Conservation (phyloP, 495 filamentous ascomycete genomes). For the Talaromyces stipitatus region DNA sequence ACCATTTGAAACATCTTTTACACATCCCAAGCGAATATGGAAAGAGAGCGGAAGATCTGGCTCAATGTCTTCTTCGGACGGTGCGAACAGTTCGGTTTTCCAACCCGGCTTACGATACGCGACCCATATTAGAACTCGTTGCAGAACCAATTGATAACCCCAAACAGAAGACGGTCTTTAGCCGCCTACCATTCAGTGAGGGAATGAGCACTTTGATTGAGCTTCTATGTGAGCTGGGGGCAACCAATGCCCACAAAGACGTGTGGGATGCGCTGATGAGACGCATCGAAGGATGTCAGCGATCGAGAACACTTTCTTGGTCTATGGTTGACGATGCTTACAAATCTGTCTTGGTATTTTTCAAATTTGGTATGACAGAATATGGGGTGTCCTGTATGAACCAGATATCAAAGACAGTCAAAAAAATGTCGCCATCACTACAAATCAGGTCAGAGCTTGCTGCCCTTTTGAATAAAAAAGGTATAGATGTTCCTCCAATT, state of each 20-base stretch:
- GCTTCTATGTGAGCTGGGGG: neutral
- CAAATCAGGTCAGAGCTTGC: neutral
- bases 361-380: neutral
- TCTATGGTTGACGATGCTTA: neutral
- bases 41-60: slow-evolving; percentile 8
- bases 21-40: neutral
- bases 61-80: slow-evolving; percentile 14
- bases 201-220: neutral
- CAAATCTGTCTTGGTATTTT: neutral
- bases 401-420: neutral
- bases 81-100: slow-evolving; percentile 18
- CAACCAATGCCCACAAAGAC: neutral
- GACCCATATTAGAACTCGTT: slow-evolving; percentile 16
- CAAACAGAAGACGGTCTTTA: neutral
- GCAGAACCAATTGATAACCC: slow-evolving; percentile 7
- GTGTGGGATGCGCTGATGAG: neutral
- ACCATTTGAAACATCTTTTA: slow-evolving; percentile 17
- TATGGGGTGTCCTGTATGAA: neutral
- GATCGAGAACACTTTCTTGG: neutral
- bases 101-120: slow-evolving; percentile 14
- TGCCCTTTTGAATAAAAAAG: neutral
- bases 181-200: neutral
- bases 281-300: neutral
- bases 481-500: neutral
- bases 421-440: neutral